Base-by-base conservation (phyloP, 495 filamentous ascomycete species). In the Tetracladium marchalianum region DNA sequence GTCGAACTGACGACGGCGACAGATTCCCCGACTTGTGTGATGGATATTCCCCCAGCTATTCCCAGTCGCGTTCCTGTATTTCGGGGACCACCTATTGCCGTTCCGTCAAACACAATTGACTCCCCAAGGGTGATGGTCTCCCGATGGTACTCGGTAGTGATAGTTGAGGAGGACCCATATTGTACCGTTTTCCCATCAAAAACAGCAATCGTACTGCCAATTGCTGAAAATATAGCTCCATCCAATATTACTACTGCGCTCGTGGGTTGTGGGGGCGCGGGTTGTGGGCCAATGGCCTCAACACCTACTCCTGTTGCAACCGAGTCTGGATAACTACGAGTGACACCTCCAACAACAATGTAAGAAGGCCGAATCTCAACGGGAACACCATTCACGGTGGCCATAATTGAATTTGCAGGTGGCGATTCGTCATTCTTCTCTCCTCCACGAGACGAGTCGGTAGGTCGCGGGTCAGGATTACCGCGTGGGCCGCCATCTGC, bases 21-120 rank as follows among this genome's bases (percentile, higher is more conserved):
- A 5, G 69, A 70, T 0, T 69, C 53, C 19, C 70, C 72, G 22
- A 75, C 47, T 46, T 69, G 63, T 4, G 71, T 69, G 31, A 75
- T 54, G 4, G 67, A 67, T 7, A 66, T 65, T 10, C 73, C 73
- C 31, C 72, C 72, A 3, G 66, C 64, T 11, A 73, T 53, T 2
- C 59, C 66, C 37, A 65, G 65, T 24, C 62, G 57, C 11, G 69
- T 71, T 6, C 53, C 62, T 9, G 46, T 39, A 19, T 61, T 49
- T 6, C 63, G 64, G 9, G 47, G 18, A 0, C 70, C 71, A 17
- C 68, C 69, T 0, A 73, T 46, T 1, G 65, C 71, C n/a, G 65
- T 61, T 4, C 57, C 57, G 36, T 61, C 60, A 7, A 63, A 51
- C 5, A 58, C 56, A 16, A 77, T 54, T 0, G 52, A 58, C 11